Base-by-base conservation (phyloP, 345 rosid genomes). In the Salix exigua region DNA sequence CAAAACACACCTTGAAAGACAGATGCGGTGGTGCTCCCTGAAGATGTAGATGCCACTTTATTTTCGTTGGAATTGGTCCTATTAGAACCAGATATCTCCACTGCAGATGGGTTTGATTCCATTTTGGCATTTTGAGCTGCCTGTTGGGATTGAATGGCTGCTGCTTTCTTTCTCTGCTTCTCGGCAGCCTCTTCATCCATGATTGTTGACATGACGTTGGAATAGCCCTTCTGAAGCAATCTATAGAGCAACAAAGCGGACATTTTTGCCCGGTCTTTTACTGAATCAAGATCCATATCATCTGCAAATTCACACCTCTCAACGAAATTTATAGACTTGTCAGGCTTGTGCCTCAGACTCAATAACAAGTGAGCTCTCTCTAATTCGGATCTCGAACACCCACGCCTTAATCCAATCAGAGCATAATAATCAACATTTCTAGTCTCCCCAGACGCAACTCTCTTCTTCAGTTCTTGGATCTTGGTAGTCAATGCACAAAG, bases 1-100 rank as follows among this genome's bases (percentile, higher is more conserved):
- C 98, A 96, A 83, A 96, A 96, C 19, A 93, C 88, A n/a, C 98
- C 98, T 68, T 91, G 97, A 75, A 88, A 91, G 72, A 82, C 88
- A 68, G 89, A 85, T 9, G 89, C 13, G 75, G 87, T 68, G 2
- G 82, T 19, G 42, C 53, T 37, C 14, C 84, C 84, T 53, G 83
- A 55, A 10, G 80, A 37, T 13, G 86, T 31, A 18, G 63, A 58
- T 30, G 79, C 55, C 5, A 42, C 51, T 25, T 77, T 77, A 70
- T 66, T 79, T 37, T 84, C 87, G 33, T 48, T 40, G 7, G 73
- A 69, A 67, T 44, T 50, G 31, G 70, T 73, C 77, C 78, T 73
- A 7, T 72, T 67, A 53, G 80, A 21, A 71, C 60, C 80, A 23
- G 82, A 67, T 38, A 72, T 70, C 28, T 82, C 85, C 28, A 58